Evolutionary conservation across 495 filamentous ascomycete genomes (phyloP), one percentile per base, ranked within the genome.

Genomic region (Achaetomiella virescens): DNA sequence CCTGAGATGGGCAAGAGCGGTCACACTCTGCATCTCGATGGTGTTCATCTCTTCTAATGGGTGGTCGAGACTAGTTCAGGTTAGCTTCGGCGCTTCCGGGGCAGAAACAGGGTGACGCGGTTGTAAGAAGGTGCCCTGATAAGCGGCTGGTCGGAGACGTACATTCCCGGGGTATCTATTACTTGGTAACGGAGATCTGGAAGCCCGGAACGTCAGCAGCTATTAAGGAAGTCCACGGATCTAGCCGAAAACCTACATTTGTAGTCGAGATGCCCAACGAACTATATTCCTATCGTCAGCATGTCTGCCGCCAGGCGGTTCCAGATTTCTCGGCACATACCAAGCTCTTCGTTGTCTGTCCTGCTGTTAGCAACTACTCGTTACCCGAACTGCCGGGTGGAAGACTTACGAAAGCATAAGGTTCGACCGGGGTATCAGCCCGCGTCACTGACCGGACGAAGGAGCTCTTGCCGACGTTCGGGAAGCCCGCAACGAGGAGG

Each of bases 31-130:
- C 91, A 97, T 97, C 72, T 98, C 95, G 69, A 98, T 98, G 10
- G 93, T 97, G 75, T 97, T 98, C 93, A 98, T 98, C 75, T 98
- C 93, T 73, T 97, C 95, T 10, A 98, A 80, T 14, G 93, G 95
- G 69, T 98, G 95, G 66, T 98, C 93, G 54, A 97, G 78, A 68
- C 58, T 63, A 41, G n/a, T 14, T 38, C 6, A 46, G 15, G 45
- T 60, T 48, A 57, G 59, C 37, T 22, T 57, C 20, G 15, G 3
- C 8, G 15, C n/a, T 11, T 12, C n/a, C 11, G 15, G 17, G n/a
- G n/a, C n/a, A n/a, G n/a, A n/a, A n/a, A n/a, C n/a, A n/a, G n/a
- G n/a, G n/a, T n/a, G n/a, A n/a, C n/a, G n/a, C n/a, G n/a, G n/a
- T n/a, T n/a, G n/a, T n/a, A n/a, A n/a, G n/a, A n/a, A n/a, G n/a